Conservation (phyloP, 352 stramenopile species). For the Phytopythium oedochilum region DNA sequence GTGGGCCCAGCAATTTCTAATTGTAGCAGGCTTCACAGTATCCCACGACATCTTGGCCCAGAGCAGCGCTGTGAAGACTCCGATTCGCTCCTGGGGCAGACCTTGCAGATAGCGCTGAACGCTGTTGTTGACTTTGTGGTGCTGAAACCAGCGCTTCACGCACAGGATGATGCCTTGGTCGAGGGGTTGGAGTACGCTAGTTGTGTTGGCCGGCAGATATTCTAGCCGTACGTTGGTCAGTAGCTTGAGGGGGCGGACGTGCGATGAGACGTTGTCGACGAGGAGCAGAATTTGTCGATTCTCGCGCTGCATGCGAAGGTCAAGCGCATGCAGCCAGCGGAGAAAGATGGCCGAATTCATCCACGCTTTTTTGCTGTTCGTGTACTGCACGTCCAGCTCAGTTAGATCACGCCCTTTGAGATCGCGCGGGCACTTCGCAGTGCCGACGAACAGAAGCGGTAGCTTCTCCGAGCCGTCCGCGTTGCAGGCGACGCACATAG, state of each 20-base stretch:
- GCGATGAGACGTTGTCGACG: constrained; percentile 19
- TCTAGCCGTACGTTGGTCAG: constrained; percentile 21
- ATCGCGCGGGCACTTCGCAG: constrained; percentile 18
- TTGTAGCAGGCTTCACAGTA: background rate
- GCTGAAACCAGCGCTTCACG: background rate
- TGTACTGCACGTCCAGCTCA: constrained; percentile 19
- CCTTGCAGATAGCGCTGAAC: background rate
- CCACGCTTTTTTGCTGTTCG: constrained; percentile 16
- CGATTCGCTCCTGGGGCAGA: background rate
- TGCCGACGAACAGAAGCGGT: constrained; percentile 26
- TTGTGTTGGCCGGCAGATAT: constrained; percentile 11
- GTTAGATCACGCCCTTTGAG: constrained; percentile 13
- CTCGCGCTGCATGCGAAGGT: constrained; percentile 15
- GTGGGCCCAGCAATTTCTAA: background rate
- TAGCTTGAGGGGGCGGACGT: constrained; percentile 12
- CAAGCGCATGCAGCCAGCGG: constrained; percentile 23
- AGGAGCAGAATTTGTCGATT: constrained; percentile 20
- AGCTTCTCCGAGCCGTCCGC: constrained; percentile 31
- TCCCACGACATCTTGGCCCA: background rate
- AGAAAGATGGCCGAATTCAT: constrained; percentile 30
- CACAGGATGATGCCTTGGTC: constrained; percentile 13
- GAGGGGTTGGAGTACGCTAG: constrained; percentile 17
- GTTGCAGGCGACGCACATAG: constrained; percentile 14
- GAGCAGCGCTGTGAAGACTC: background rate
- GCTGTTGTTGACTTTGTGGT: background rate